Evolutionary conservation across 495 filamentous ascomycete species (phyloP), one percentile per base, ranked within the genome.

Genomic region (Lepraria neglecta): DNA sequence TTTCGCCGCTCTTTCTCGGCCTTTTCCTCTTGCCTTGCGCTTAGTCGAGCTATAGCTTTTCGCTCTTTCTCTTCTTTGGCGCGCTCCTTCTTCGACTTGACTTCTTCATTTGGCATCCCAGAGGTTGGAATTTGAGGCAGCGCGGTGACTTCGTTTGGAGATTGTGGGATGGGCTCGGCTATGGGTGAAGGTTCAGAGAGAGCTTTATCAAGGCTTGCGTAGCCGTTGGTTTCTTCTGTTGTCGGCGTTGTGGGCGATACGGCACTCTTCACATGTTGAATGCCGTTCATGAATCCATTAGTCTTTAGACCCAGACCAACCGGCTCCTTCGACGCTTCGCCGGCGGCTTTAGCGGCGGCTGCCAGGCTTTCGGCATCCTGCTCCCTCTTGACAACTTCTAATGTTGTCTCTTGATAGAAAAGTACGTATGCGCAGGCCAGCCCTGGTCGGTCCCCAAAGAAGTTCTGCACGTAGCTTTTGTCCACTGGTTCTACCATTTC

Each of bases 401-500:
- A 76, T 2, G 91, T 96, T 3, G 92, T 96, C 72, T 98, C 92
- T 70, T 97, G 94, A 69, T 98, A 98, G 73, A 98, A 97, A 1
- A 98, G 77, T 21, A 98, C 92, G 68, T 98, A 98, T 24, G 94
- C 94, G 73, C 91, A 97, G 21, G 94, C 95, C 71, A 91, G 80
- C 2, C 90, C 90, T 17, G 90, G 88, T 64, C 88, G 87, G 68
- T 96, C 94, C 30, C 94, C 94, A 69, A 98, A 98, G 75, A 97
- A 98, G 69, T 96, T 97, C 56, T 84, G 82, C n/a, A 98, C 95
- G 70, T 94, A 98, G 68, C 85, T 86, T 70, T 96, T 96, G 69
- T 97, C 91, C 6, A 98, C 94, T 0, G 95, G 94, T 70, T 97
- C 94, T 14, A 98, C 94, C 81, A 97, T 87, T 76, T 98, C 94